Conservation (phyloP, 768 basidiomycete genomes). For the Hygrocybe coccinea region DNA sequence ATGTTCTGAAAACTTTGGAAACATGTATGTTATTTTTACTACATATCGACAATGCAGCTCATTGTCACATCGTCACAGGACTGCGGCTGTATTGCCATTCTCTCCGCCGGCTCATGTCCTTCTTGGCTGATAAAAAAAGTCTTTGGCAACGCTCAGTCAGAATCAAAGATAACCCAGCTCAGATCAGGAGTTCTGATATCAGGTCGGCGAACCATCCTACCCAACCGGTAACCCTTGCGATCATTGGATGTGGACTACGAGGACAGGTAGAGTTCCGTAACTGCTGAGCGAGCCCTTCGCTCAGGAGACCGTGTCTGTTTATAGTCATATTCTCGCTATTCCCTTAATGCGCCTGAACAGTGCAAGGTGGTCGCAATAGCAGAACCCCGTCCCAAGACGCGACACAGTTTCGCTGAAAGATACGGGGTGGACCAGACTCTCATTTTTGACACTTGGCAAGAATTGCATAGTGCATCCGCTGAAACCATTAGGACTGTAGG, state of each 20-base stretch:
- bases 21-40: too few relatives aligned
- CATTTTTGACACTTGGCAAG: constrained; percentile 67
- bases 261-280: constrained; percentile 49
- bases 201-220: constrained; percentile 10
- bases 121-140: constrained; percentile 5
- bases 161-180: constrained; percentile 4
- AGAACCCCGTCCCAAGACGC: constrained; percentile 71
- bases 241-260: constrained; percentile 81
- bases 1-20: too few relatives aligned
- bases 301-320: background rate
- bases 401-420: constrained; percentile 47
- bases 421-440: constrained; percentile 64
- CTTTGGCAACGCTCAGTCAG: constrained; percentile 9
- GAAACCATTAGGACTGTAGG: constrained; percentile 61
- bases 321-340: constrained; percentile 63
- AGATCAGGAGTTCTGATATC: background rate
- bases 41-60: too few relatives aligned
- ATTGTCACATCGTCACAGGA: too few relatives aligned
- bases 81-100: too few relatives aligned
- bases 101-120: constrained; percentile 3
- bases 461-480: constrained; percentile 62
- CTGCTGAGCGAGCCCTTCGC: background rate
- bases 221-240: constrained; percentile 60
- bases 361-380: constrained; percentile 83
- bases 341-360: constrained; percentile 49